These are phyloP conservation scores for Ustilaginoidea virens DNA, from an alignment of 2,329 filamentous ascomycete species.

Conservation along the genomic window DNA sequence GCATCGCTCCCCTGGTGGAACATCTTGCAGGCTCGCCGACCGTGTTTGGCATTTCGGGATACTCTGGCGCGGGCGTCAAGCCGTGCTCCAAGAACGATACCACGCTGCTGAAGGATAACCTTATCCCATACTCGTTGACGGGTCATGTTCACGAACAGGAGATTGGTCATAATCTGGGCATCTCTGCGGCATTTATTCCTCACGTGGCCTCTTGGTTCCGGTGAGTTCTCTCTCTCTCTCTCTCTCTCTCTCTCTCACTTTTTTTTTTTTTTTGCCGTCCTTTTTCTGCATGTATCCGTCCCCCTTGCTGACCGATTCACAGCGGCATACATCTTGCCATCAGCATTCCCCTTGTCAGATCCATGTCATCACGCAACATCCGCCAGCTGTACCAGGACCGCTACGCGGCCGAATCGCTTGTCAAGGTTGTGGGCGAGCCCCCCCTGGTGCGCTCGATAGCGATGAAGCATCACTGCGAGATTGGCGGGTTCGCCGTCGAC, in stretches of 20 bases:
- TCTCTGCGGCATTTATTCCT: slow-evolving; percentile 69
- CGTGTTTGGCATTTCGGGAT: slow-evolving; percentile 76
- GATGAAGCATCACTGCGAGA: slow-evolving; percentile 77
- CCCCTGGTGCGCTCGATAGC: slow-evolving; percentile 75
- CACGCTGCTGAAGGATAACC: slow-evolving; percentile 65
- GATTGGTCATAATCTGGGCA: slow-evolving; percentile 64
- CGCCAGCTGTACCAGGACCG: slow-evolving; percentile 90
- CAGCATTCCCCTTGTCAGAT: slow-evolving; percentile 70
- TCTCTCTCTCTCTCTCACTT: not conserved
- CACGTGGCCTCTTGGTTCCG: slow-evolving; percentile 91
- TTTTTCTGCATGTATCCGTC: not conserved
- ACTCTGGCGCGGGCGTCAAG: slow-evolving; percentile 91
- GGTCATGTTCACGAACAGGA: slow-evolving; percentile 93
- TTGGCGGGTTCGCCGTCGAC: slow-evolving; percentile 91
- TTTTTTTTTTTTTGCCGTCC: no score
- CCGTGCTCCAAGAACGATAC: slow-evolving; percentile 90
- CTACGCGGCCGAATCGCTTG: slow-evolving; percentile 87
- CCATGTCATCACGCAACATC: slow-evolving; percentile 83
- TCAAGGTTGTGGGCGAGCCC: slow-evolving; percentile 81
- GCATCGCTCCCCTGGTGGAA: slow-evolving; percentile 67
- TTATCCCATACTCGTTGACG: slow-evolving; percentile 65
- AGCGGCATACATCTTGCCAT: slow-evolving; percentile 88
- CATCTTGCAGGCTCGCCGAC: slow-evolving; percentile 65
- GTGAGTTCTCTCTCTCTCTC: not conserved
- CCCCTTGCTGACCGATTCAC: not conserved